Evolutionary conservation across 192 early-diverging fungal genomes (phyloP).

Genomic region (Entomortierella beljakovae): DNA sequence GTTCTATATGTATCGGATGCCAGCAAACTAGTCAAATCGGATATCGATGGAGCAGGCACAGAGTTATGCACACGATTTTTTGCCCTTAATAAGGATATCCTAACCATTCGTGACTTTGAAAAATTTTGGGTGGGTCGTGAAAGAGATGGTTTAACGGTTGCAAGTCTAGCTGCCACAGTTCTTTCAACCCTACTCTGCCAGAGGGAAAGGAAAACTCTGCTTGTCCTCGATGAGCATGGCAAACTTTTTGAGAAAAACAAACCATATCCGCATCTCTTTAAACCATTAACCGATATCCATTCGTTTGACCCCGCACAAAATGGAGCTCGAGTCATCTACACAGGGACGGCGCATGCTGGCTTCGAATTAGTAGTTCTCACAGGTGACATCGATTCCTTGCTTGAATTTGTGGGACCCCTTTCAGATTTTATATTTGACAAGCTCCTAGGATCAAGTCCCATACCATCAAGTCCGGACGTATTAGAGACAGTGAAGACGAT

Average conservation of each 20-base stretch:
- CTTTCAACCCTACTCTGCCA: background rate
- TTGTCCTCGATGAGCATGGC: slow-evolving; percentile 9
- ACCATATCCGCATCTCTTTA: background rate
- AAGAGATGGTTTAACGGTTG: background rate
- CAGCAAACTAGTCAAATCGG: background rate
- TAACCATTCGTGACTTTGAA: background rate
- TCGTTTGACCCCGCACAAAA: background rate
- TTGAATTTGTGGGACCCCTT: background rate
- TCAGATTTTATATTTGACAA: background rate
- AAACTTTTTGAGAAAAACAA: background rate
- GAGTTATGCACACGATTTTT: slow-evolving; percentile 1
- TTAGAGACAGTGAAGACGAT: background rate
- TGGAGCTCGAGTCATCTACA: slow-evolving; percentile 5
- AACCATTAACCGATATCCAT: background rate
- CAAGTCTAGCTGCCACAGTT: background rate
- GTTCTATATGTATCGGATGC: slow-evolving; percentile 3
- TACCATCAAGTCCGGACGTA: background rate
- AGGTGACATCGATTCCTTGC: background rate
- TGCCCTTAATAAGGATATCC: background rate
- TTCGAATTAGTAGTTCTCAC: background rate
- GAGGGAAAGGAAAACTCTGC: background rate
- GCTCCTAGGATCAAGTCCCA: background rate
- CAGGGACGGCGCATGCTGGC: slow-evolving; percentile 2
- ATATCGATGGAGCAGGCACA: background rate
- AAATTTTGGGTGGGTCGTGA: background rate